Conservation (phyloP, 345 rosid genomes). For the Hypericum androsaemum region DNA sequence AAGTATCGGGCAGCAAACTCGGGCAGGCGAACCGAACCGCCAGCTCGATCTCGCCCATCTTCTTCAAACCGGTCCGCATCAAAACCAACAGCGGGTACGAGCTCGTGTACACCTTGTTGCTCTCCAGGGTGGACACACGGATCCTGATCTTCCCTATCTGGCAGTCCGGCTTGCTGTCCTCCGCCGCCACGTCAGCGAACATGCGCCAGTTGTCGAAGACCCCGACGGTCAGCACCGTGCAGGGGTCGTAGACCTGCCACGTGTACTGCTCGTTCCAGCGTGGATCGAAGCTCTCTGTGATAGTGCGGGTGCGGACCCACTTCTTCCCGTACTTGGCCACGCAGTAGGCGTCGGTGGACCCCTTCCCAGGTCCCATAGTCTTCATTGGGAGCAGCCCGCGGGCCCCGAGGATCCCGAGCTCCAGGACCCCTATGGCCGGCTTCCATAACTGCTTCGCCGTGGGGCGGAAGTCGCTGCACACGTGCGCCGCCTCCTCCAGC, state of each 20-base stretch:
- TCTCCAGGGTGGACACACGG: slow-evolving; percentile 80
- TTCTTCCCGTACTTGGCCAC: slow-evolving; percentile 96
- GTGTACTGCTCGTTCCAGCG: slow-evolving; percentile 99
- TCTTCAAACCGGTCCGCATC: slow-evolving; percentile 57
- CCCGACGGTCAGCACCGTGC: slow-evolving; percentile 71
- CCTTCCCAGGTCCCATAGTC: slow-evolving; percentile 53
- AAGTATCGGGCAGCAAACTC: slow-evolving; percentile 63
- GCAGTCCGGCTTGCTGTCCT: slow-evolving; percentile 47
- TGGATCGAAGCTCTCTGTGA: slow-evolving; percentile 85
- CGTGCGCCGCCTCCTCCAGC: slow-evolving; percentile 96
- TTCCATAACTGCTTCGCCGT: slow-evolving; percentile 97
- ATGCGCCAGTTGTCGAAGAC: slow-evolving; percentile 94
- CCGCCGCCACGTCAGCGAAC: slow-evolving; percentile 37
- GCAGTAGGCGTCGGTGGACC: slow-evolving; percentile 87
- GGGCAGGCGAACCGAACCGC: slow-evolving; percentile 91
- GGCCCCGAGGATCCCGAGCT: slow-evolving; percentile 87
- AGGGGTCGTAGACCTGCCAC: slow-evolving; percentile 98
- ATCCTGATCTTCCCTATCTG: slow-evolving; percentile 78
- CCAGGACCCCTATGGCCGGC: slow-evolving; percentile 79
- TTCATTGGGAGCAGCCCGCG: slow-evolving; percentile 91
- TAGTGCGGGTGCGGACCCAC: slow-evolving; percentile 91
- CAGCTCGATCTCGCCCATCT: slow-evolving; percentile 92
- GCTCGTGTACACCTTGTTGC: slow-evolving; percentile 76
- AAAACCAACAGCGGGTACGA: slow-evolving; percentile 73
- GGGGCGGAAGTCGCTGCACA: slow-evolving; percentile 92